phyloP scores from a whole-genome alignment of 208 protist genomes.

The Histomonas meleagridis region DNA sequence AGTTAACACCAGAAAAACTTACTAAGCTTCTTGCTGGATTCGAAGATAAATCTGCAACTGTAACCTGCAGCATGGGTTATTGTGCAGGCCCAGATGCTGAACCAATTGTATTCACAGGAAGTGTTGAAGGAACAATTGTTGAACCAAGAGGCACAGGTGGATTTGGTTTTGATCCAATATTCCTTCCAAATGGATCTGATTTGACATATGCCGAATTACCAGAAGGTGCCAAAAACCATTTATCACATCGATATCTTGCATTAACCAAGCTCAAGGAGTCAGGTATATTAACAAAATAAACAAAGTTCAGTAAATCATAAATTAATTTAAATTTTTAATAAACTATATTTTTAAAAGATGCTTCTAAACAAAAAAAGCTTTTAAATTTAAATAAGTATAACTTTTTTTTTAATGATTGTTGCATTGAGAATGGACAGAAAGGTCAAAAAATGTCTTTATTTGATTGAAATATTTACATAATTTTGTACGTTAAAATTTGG shows the following conservation, averaged over 20 bases:
- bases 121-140: slow-evolving; percentile 8
- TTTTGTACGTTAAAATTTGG: no score
- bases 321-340: no score
- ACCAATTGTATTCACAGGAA: background rate
- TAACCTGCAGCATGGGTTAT: slow-evolving; percentile 14
- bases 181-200: slow-evolving; percentile 30
- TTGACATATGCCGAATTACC: background rate
- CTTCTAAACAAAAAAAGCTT: no score
- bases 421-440: no score
- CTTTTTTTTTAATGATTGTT: no score
- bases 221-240: background rate
- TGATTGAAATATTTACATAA: no score
- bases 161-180: slow-evolving; percentile 26
- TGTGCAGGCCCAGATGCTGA: background rate
- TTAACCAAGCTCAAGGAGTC: background rate
- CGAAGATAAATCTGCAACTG: slow-evolving; percentile 16
- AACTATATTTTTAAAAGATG: no score
- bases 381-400: no score
- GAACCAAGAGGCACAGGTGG: background rate
- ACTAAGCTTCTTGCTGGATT: background rate
- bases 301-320: background rate
- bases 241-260: background rate
- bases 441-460: no score
- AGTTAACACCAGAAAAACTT: background rate
- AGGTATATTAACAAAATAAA: background rate